phyloP scores from a whole-genome alignment of 1,284 basidiomycete species.

The Sanguinoderma infundibulare region DNA sequence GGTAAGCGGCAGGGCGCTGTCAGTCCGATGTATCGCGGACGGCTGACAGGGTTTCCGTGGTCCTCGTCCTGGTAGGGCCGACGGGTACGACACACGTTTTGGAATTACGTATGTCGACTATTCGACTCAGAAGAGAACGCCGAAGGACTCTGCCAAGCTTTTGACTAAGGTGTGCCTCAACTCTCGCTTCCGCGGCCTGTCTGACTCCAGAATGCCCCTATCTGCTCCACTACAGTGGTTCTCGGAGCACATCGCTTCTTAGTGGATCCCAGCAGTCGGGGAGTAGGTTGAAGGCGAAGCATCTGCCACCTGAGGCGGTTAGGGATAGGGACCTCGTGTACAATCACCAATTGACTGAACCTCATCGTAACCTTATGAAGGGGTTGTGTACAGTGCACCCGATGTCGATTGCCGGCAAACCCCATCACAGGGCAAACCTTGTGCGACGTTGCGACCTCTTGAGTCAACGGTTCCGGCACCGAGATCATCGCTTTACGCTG shows the following conservation, averaged over 20 bases:
- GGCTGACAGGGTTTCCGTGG: background rate
- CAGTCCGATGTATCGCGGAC: background rate
- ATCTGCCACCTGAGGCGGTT: too few species aligned
- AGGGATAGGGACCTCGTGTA: too few species aligned
- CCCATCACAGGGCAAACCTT: background rate
- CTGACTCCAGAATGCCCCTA: background rate
- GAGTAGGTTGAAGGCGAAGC: background rate
- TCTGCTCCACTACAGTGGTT: slow-evolving; percentile 17
- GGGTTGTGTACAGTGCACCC: background rate
- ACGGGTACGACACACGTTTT: slow-evolving; percentile 66
- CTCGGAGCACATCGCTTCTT: slow-evolving; percentile 10
- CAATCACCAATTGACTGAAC: too few species aligned
- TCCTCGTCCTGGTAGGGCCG: slow-evolving; percentile 43
- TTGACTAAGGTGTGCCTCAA: slow-evolving; percentile 39
- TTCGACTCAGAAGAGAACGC: slow-evolving; percentile 66
- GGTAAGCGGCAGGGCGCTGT: slow-evolving; percentile 37
- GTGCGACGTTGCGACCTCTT: background rate
- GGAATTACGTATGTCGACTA: slow-evolving; percentile 72
- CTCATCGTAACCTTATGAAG: background rate
- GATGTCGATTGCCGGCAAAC: background rate
- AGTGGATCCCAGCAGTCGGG: background rate
- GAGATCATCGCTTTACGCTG: background rate
- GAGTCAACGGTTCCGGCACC: slow-evolving; percentile 5
- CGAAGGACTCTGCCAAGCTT: slow-evolving; percentile 67
- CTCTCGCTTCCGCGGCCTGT: background rate